Evolutionary conservation across 1,139 yeast species (phyloP), one percentile per base, ranked within the genome.

Genomic region (Yamadazyma oceani): DNA sequence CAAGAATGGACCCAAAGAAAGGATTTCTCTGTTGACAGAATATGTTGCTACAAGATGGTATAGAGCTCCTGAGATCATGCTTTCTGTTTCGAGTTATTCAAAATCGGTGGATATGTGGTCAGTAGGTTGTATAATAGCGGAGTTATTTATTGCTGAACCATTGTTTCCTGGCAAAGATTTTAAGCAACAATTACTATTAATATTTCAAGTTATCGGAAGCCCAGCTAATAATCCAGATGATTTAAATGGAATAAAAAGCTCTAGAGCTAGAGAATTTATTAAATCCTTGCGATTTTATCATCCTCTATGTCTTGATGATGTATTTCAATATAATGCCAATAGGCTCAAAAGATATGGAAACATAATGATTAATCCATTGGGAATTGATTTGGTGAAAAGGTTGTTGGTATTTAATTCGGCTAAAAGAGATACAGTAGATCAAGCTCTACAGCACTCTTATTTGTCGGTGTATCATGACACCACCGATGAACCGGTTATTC

Each of bases 361-460:
- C n/a, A 41, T 34, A n/a, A 41, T 46, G 16, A 50, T 59, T 5
- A 84, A 84, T 56, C 88, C 94, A 3, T 54, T 72, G 44, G 96
- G 94, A 0, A 62, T 90, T 35, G 96, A 90, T 53, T 66, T 90
- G 42, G 63, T 92, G 52, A 85, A 82, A 47, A 80, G 73, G 51
- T 71, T 92, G 64, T 72, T 90, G 36, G 75, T 82, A 4, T 90
- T 92, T 62, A 85, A 88, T 59, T 97, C 97, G 1, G 66, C 68
- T 17, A 78, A 82, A 51, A 70, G 98, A 47, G 78, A 88, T 43
- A 78, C 86, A 1, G 96, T 87, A 3, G 84, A 78, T 32, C 84
- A 85, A 47, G 96, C 96, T 0, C 69, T 90, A 37, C 66, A 68
- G 39, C 97, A 92, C 57, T 95, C 95, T 1, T 92, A 89, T 60